Evolutionary conservation across 2,329 filamentous ascomycete genomes (phyloP).

Genomic region (Aspergillus bombycis): DNA sequence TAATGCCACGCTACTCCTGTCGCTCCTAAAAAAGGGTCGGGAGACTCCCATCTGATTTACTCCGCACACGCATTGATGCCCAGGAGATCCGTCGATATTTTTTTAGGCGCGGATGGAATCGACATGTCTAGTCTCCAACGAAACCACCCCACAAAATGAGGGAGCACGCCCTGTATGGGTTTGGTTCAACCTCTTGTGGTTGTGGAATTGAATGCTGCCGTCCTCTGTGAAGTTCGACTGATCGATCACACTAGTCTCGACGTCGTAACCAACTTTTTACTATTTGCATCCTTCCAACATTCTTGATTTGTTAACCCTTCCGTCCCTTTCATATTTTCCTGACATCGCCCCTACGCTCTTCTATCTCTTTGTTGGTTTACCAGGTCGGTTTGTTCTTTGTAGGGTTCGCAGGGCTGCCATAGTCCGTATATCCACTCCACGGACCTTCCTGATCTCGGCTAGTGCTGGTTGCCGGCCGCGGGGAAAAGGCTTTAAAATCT

Average conservation of each 20-base stretch:
- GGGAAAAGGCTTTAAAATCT: slow-evolving; percentile 1
- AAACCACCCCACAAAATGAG: neutral
- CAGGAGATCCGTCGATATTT: neutral
- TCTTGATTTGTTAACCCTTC: neutral
- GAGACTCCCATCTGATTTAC: neutral
- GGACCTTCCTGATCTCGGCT: slow-evolving; percentile 22
- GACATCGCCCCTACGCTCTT: neutral
- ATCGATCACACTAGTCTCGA: neutral
- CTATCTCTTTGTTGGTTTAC: neutral
- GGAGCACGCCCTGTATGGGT: neutral
- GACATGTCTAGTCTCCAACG: neutral
- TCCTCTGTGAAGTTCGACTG: neutral
- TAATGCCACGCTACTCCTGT: neutral
- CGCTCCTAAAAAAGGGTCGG: neutral
- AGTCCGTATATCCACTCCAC: slow-evolving; percentile 6
- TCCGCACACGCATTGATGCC: neutral
- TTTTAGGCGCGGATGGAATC: neutral
- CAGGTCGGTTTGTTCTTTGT: neutral
- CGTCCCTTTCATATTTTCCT: neutral
- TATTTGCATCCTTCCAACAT: neutral
- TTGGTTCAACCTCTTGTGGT: neutral
- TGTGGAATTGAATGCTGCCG: neutral
- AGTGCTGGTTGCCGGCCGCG: slow-evolving; percentile 8
- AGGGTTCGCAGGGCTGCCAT: neutral
- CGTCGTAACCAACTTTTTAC: neutral